These are phyloP conservation scores for Sordariomycetes sp. DNA, from an alignment of 2,329 filamentous ascomycete genomes.

Conservation along the genomic window DNA sequence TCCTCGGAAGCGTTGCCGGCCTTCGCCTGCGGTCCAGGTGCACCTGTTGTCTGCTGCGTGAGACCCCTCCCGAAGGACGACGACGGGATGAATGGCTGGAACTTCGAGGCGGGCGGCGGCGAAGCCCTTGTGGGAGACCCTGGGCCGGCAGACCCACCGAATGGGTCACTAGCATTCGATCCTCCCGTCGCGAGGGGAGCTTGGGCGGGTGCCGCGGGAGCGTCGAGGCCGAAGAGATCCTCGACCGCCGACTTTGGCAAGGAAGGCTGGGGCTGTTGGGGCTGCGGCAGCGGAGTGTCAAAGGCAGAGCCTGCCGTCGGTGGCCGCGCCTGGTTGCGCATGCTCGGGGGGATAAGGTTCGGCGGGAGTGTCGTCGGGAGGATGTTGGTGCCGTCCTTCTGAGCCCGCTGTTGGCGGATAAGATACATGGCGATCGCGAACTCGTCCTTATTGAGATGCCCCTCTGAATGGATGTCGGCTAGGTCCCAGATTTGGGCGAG, in stretches of 20 bases:
- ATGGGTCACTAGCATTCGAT: slow-evolving; percentile 55
- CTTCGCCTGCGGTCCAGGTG: slow-evolving; percentile 23
- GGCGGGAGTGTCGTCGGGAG: slow-evolving; percentile 70
- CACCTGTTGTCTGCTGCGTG: slow-evolving; percentile 66
- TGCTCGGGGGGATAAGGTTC: slow-evolving; percentile 74
- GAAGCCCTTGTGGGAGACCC: slow-evolving; percentile 41
- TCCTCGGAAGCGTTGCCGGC: slow-evolving; percentile 57
- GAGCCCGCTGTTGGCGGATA: slow-evolving; percentile 78
- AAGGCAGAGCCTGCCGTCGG: slow-evolving; percentile 43
- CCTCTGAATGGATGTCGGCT: slow-evolving; percentile 85
- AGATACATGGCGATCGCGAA: slow-evolving; percentile 98
- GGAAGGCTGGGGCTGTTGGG: slow-evolving; percentile 23
- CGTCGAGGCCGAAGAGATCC: slow-evolving; percentile 84
- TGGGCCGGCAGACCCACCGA: slow-evolving; percentile 33
- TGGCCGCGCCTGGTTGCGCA: slow-evolving; percentile 54
- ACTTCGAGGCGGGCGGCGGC: slow-evolving; percentile 40
- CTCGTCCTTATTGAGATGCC: slow-evolving; percentile 75
- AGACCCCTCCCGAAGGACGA: slow-evolving; percentile 85
- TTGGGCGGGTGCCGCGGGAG: slow-evolving; percentile 46
- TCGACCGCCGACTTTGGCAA: slow-evolving; percentile 74
- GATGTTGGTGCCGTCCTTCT: slow-evolving; percentile 46
- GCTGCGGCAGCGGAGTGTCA: slow-evolving; percentile 26
- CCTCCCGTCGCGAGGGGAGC: slow-evolving; percentile 62
- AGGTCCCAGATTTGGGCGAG: slow-evolving; percentile 96
- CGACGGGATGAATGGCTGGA: slow-evolving; percentile 87